Base-by-base conservation (phyloP, 1,284 basidiomycete species). In the Austroboletus niveus region DNA sequence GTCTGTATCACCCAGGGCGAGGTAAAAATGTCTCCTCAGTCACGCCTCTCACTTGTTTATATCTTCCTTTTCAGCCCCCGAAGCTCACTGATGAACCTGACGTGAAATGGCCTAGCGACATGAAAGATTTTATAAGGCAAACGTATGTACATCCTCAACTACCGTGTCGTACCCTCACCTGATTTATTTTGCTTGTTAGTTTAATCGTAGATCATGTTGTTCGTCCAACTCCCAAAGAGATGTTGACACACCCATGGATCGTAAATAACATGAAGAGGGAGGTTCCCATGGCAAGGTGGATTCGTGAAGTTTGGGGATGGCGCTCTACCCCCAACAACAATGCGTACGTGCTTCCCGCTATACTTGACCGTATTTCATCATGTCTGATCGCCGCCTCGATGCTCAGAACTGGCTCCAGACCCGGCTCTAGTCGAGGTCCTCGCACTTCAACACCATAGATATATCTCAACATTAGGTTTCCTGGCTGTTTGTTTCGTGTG, bases 51-150 rank as follows among this genome's bases (percentile, higher is more conserved):
- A 0, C 17, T 52, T 41, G 12, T 47, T 60, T 10, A 64, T 42
- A 14, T 44, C 14, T 9, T 32, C 39, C 11, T 43, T 51, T 40
- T 42, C 75, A 96, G 84, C 91, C 92, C 48, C 90, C 94, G 24
- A 85, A 82, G 64, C 77, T 92, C 68, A 72, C 86, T 69, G 81
- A 92, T 76, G 84, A 87, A 74, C 74, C 79, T 52, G 84, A 78
- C 42, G 77, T 84, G 64, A 79, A 58, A 69, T 99, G 95, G 91
- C 88, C 85, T 48, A 78, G 85, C 41, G 84, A 85, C 20, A 92
- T 98, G 82, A 94, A 96, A 68, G 89, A 94, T 60, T 98, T 99
- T 68, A 87, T 98, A 71, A 86, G 82, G 65, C 78, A 85, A 60
- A 89, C 93, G 92, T 94, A 65, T 64, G 91, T 70, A 14, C 29